Conservation (phyloP, 106 monocot genomes). For the Xerophyta viscosa region DNA sequence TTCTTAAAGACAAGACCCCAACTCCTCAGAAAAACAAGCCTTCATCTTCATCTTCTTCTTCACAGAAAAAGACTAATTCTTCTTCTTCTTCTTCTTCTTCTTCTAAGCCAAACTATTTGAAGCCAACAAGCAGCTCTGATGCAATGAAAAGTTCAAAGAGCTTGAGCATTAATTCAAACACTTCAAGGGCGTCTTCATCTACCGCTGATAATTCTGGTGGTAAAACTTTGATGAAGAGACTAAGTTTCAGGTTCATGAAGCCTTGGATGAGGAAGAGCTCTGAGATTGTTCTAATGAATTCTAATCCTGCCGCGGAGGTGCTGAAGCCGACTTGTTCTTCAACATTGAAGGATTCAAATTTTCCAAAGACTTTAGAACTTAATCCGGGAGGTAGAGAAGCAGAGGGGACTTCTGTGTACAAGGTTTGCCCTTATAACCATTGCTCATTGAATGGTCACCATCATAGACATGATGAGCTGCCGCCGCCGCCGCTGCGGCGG, state of each 20-base stretch:
- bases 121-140: constrained; percentile 49
- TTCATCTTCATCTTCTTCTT: neutral
- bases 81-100: neutral
- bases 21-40: constrained; percentile 1
- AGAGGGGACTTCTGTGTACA: constrained; percentile 29
- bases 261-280: constrained; percentile 34
- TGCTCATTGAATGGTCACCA: constrained; percentile 58
- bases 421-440: constrained; percentile 48
- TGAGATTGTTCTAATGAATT: neutral
- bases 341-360: constrained; percentile 53
- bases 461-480: constrained; percentile 21
- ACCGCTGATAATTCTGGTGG: neutral
- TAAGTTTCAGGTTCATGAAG: constrained; percentile 24
- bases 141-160: constrained; percentile 20
- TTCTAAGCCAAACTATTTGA: constrained; percentile 40
- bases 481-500: constrained; percentile 18
- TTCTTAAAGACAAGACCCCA: constrained; percentile 1
- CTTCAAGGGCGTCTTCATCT: constrained; percentile 1
- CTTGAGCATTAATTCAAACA: neutral
- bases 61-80: constrained; percentile 2
- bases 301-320: constrained; percentile 4
- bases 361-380: constrained; percentile 49
- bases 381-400: constrained; percentile 23
- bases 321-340: constrained; percentile 59
- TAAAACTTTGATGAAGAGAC: constrained; percentile 21